A percentile compares a stretch with the other conserved stretches of the same genome.
Conservation (phyloP, 495 filamentous ascomycete genomes). For the Penicillium manginii region DNA sequence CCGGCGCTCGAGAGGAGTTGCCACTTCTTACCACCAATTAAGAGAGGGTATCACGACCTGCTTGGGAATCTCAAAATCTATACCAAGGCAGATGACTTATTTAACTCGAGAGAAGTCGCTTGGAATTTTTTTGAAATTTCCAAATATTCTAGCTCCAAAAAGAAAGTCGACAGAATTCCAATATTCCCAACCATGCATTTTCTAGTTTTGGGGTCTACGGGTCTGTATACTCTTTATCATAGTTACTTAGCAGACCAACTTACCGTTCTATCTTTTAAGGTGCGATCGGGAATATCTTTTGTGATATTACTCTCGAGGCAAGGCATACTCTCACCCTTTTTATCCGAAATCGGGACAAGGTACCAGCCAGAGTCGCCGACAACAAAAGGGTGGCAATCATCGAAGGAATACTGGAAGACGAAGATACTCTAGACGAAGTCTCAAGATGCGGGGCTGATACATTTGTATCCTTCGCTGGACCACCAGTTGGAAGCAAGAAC, state of each 20-base stretch:
- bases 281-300: slow-evolving; percentile 4
- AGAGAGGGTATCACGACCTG: not conserved
- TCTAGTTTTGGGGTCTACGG: not conserved
- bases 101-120: not conserved
- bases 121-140: not conserved
- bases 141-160: not conserved
- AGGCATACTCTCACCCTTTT: slow-evolving; percentile 12
- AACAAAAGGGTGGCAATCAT: not conserved
- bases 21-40: not conserved
- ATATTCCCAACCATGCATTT: not conserved
- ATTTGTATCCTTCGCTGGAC: slow-evolving; percentile 23
- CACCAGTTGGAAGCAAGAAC: slow-evolving; percentile 7
- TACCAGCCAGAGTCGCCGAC: slow-evolving; percentile 1
- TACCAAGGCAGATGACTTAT: not conserved
- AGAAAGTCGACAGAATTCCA: not conserved
- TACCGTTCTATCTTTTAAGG: not conserved
- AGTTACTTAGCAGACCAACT: not conserved
- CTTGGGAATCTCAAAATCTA: not conserved
- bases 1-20: not conserved
- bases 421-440: slow-evolving; percentile 6
- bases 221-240: not conserved
- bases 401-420: slow-evolving; percentile 10
- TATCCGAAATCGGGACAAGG: slow-evolving; percentile 4
- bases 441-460: slow-evolving; percentile 13
- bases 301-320: slow-evolving; percentile 12